phyloP scores from a whole-genome alignment of 345 rosid genomes.

The Citrus cavaleriei region DNA sequence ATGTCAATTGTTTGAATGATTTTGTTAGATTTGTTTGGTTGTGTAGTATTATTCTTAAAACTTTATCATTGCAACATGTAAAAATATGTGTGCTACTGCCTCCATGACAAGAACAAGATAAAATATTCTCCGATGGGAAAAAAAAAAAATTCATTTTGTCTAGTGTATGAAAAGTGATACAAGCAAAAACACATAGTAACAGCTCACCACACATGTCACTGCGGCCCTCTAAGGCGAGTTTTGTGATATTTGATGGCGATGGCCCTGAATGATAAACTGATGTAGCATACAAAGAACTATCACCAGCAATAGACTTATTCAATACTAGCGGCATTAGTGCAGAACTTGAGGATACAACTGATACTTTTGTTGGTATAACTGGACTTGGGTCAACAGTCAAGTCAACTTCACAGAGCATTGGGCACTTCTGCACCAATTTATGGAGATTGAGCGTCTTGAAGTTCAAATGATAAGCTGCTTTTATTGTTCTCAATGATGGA shows the following conservation, averaged over 20 bases:
- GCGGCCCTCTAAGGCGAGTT: slow-evolving; percentile 73
- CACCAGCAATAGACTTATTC: slow-evolving; percentile 20
- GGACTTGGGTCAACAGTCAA: slow-evolving; percentile 62
- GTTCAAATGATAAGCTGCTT: slow-evolving; percentile 71
- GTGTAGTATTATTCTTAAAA: background rate
- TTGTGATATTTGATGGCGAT: slow-evolving; percentile 42
- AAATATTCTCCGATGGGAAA: background rate
- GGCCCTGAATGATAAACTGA: slow-evolving; percentile 18
- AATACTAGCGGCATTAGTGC: slow-evolving; percentile 19
- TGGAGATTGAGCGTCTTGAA: slow-evolving; percentile 35
- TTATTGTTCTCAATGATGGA: slow-evolving; percentile 61
- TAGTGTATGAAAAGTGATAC: background rate
- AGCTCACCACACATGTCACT: slow-evolving; percentile 64
- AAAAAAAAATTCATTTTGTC: background rate
- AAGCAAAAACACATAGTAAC: slow-evolving; percentile 1
- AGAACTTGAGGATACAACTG: slow-evolving; percentile 40
- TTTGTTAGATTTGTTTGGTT: background rate
- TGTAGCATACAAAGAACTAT: slow-evolving; percentile 6
- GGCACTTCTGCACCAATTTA: slow-evolving; percentile 43
- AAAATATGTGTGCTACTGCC: background rate
- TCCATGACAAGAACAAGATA: background rate
- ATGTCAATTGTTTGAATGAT: background rate
- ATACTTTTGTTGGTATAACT: slow-evolving; percentile 33
- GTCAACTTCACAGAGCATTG: slow-evolving; percentile 55
- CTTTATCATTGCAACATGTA: background rate